phyloP scores from a whole-genome alignment of 345 rosid species.

The Corchorus olitorius region DNA sequence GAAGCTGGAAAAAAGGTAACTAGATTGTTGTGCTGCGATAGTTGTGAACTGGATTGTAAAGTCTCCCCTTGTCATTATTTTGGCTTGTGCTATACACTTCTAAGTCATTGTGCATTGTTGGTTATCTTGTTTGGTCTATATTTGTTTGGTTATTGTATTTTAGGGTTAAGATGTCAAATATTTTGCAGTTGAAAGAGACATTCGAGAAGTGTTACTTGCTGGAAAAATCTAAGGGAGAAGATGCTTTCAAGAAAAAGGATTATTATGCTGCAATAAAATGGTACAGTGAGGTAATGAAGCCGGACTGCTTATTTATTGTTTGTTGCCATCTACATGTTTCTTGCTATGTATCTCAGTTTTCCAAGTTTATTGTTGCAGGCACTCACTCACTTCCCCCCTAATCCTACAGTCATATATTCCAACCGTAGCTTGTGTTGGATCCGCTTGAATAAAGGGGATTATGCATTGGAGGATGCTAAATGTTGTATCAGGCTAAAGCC shows the following conservation, averaged over 20 bases:
- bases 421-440: no score
- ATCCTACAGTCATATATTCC: no score
- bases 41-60: not conserved
- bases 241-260: conserved; percentile 15
- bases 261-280: conserved; percentile 20
- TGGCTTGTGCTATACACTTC: not conserved
- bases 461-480: no score
- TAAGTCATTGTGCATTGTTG: no score
- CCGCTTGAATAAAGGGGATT: no score
- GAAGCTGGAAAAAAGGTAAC: not conserved
- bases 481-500: no score
- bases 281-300: conserved; percentile 10
- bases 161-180: not conserved
- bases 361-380: no score
- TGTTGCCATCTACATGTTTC: no score
- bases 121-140: not conserved
- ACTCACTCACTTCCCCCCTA: no score
- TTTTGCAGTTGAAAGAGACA: not conserved
- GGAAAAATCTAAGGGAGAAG: conserved; percentile 11
- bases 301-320: no score
- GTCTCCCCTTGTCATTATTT: not conserved
- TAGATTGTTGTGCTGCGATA: not conserved
- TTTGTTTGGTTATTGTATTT: not conserved
- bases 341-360: no score
- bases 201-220: not conserved